Percentiles rank a stretch among this genome's conserved stretches.
Evolutionary conservation across 495 filamentous ascomycete genomes (phyloP).

Genomic region (Trichocladium antarcticum): DNA sequence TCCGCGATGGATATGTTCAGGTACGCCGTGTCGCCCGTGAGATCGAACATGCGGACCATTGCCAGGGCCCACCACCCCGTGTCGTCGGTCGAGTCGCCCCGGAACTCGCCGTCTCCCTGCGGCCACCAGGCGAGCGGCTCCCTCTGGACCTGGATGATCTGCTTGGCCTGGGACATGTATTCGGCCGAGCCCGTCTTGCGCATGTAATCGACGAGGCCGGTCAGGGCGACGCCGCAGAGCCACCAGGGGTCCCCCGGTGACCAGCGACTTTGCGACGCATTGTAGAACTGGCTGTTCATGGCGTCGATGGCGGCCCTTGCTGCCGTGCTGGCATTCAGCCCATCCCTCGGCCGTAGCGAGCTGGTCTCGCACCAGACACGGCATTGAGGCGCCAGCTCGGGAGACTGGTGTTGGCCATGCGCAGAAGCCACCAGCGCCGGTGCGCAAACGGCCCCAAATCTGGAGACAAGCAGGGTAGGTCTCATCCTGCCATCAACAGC

Average conservation of each 20-base stretch:
- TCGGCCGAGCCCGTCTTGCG: constrained; percentile 20
- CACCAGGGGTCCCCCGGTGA: constrained; percentile 29
- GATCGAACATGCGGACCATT: constrained; percentile 51
- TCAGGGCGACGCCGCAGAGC: constrained; percentile 34
- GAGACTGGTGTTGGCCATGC: not conserved
- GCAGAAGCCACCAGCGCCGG: not conserved
- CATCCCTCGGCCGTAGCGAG: not conserved
- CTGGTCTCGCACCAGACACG: not conserved
- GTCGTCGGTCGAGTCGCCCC: constrained; percentile 53
- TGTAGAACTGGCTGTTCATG: constrained; percentile 30
- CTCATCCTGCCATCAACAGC: too few species aligned
- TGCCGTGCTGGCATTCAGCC: constrained; percentile 6
- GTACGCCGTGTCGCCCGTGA: constrained; percentile 43
- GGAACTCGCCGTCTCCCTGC: constrained; percentile 33
- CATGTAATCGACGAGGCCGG: constrained; percentile 32
- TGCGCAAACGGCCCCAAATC: not conserved
- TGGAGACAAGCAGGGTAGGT: not conserved
- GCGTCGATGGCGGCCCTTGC: constrained; percentile 27
- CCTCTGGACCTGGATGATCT: constrained; percentile 27
- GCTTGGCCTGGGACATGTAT: constrained; percentile 25
- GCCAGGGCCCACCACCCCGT: constrained; percentile 60
- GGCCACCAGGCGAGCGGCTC: constrained; percentile 30
- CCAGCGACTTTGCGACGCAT: constrained; percentile 28
- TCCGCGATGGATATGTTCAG: constrained; percentile 44
- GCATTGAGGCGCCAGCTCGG: not conserved